These are phyloP conservation scores for Marsdenia floribunda DNA, from an alignment of 257 asterid species.

Conservation along the genomic window DNA sequence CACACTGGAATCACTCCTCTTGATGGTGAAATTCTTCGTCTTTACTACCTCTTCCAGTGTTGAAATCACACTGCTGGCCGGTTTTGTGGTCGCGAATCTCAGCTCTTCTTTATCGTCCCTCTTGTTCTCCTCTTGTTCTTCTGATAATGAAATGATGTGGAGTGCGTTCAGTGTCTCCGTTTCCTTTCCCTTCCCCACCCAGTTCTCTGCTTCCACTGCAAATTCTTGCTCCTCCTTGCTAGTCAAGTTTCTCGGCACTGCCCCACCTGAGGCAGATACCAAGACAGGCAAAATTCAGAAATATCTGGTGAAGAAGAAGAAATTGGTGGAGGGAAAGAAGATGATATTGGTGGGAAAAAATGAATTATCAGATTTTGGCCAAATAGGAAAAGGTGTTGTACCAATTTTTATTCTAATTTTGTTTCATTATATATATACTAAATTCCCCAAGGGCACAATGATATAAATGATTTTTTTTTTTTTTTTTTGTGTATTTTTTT, in stretches of 20 bases:
- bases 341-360: too few relatives aligned
- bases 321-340: too few relatives aligned
- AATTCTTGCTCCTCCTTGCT: slow-evolving; percentile 30
- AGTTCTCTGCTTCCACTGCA: slow-evolving; percentile 16
- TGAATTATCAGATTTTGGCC: too few relatives aligned
- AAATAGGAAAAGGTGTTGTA: too few relatives aligned
- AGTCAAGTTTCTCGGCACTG: slow-evolving; percentile 16
- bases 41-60: slow-evolving; percentile 45
- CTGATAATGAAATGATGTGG: slow-evolving; percentile 49
- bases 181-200: slow-evolving; percentile 17
- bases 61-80: slow-evolving; percentile 45
- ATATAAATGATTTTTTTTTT: too few relatives aligned
- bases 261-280: too few relatives aligned
- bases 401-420: too few relatives aligned
- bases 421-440: too few relatives aligned
- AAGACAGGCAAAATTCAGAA: too few relatives aligned
- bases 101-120: slow-evolving; percentile 36
- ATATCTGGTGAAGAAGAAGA: too few relatives aligned
- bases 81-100: slow-evolving; percentile 36
- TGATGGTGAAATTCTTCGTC: slow-evolving; percentile 34
- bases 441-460: too few relatives aligned
- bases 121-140: slow-evolving; percentile 48
- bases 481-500: too few relatives aligned
- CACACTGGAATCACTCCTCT: slow-evolving; percentile 37
- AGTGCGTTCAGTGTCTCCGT: slow-evolving; percentile 43